Evolutionary conservation across 208 protist species (phyloP).

Genomic region (Trypanosoma avium): DNA sequence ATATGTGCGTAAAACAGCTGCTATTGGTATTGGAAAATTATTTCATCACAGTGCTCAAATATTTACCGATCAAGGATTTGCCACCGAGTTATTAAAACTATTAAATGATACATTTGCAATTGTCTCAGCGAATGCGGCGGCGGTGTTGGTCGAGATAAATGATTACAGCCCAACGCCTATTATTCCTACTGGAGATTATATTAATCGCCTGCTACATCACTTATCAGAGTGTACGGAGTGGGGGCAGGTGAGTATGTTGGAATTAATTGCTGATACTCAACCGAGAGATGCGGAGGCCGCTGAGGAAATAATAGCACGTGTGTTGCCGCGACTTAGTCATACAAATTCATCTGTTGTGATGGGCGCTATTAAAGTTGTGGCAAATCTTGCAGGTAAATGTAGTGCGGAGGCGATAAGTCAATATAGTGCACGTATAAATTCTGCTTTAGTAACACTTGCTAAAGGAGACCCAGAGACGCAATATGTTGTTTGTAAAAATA

Average conservation of each 20-base stretch:
- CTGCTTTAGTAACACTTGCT: slow-evolving; percentile 92
- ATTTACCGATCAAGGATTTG: slow-evolving; percentile 94
- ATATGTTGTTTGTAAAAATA: slow-evolving; percentile 98
- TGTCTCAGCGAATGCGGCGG: slow-evolving; percentile 98
- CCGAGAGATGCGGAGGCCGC: slow-evolving; percentile 63
- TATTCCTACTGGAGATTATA: slow-evolving; percentile 64
- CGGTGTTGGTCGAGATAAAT: slow-evolving; percentile 95
- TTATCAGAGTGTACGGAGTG: slow-evolving; percentile 98
- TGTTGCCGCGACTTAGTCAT: slow-evolving; percentile 96
- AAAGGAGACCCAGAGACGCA: slow-evolving; percentile 94
- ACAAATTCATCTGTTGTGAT: slow-evolving; percentile 98
- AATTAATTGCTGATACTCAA: slow-evolving; percentile 90
- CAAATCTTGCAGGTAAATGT: slow-evolving; percentile 62
- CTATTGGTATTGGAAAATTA: slow-evolving; percentile 98
- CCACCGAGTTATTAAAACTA: slow-evolving; percentile 86
- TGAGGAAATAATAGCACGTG: slow-evolving; percentile 93
- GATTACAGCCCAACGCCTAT: slow-evolving; percentile 44
- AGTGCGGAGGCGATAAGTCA: slow-evolving; percentile 51
- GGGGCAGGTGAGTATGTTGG: slow-evolving; percentile 98
- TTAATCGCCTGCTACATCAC: slow-evolving; percentile 95
- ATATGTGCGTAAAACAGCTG: slow-evolving; percentile 99
- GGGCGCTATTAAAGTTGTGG: slow-evolving; percentile 95
- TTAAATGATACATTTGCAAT: slow-evolving; percentile 97
- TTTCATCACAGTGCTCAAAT: slow-evolving; percentile 97
- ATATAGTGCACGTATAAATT: slow-evolving; percentile 92